Percentiles rank a stretch among this genome's conserved stretches.
Evolutionary conservation across 225 moss, liverwort and hornwort genomes (phyloP).

Genomic region (Pleurozium schreberi): DNA sequence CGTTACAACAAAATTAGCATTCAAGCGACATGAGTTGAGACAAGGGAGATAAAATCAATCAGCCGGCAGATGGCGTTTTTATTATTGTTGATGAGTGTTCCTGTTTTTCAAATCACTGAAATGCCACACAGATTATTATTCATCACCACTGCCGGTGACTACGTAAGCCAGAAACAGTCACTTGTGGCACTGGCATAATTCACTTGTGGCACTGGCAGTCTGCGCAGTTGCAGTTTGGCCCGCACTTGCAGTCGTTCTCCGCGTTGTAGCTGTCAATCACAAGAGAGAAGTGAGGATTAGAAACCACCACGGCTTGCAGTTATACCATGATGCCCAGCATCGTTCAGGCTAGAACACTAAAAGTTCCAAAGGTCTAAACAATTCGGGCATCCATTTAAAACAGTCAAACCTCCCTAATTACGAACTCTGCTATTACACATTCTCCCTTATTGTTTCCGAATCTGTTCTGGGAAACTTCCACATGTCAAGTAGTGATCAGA

Average conservation of each 20-base stretch:
- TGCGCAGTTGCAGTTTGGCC: constrained; percentile 13
- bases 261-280: constrained; percentile 3
- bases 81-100: background rate
- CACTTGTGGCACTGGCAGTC: constrained; percentile 20
- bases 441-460: too few species aligned
- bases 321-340: background rate
- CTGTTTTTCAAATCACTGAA: background rate
- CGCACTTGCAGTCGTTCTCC: constrained; percentile 23
- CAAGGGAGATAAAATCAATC: background rate
- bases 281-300: background rate
- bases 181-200: constrained; percentile 24
- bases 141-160: background rate
- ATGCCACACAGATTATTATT: background rate
- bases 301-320: too few species aligned
- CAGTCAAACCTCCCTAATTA: background rate
- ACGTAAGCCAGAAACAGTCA: background rate
- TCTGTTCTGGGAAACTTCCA: background rate
- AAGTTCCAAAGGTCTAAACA: background rate
- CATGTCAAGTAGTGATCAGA: background rate
- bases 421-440: background rate
- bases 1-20: background rate
- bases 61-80: background rate
- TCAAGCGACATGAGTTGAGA: background rate
- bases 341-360: too few species aligned
- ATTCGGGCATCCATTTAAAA: background rate